Evolutionary conservation across 2,329 filamentous ascomycete genomes (phyloP), one percentile per base, ranked within the genome.

Genomic region (Colletotrichum cereale): DNA sequence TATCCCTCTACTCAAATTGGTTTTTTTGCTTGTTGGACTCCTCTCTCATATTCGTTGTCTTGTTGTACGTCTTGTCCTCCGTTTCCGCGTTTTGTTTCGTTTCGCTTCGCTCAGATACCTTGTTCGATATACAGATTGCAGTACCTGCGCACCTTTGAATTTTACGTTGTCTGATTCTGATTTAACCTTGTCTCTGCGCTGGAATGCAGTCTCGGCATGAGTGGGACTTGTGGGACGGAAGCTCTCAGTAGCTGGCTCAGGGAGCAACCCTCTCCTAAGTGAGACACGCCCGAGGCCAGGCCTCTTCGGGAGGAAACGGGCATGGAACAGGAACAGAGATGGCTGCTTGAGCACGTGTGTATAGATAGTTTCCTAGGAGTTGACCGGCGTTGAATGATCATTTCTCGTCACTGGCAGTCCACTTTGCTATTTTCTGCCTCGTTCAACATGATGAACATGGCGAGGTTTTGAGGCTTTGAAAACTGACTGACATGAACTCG

Each of bases 111-210:
- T 75, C 84, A 85, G 85, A 88, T 88, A 88, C 87, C 86, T 88
- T 88, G 86, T 88, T 88, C 86, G 83, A 88, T 86, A 86, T 86
- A 86, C 80, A 81, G 78, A 82, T 77, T 81, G 76, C 70, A 69
- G 61, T 73, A 69, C 72, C 74, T 75, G 64, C 63, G 64, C 63
- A 29, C 36, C 48, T 42, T 73, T 56, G 72, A 56, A 70, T 69
- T 68, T 57, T 26, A 18, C 53, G 34, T 66, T 47, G 8, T 68
- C 34, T 67, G 61, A 26, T 67, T 56, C n/a, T 55, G 63, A 52
- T 44, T 68, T 44, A 48, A 34, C 52, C 26, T n/a, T 66, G 53
- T 61, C 62, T 67, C 57, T 63, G 31, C 56, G 48, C n/a, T 55
- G 68, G 58, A 71, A 71, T 38, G 57, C 64, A 40, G 16, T n/a